A percentile compares a stretch with the other conserved stretches of the same genome.
phyloP scores from a whole-genome alignment of 495 filamentous ascomycete genomes.

The Aspergillus cavernicola region DNA sequence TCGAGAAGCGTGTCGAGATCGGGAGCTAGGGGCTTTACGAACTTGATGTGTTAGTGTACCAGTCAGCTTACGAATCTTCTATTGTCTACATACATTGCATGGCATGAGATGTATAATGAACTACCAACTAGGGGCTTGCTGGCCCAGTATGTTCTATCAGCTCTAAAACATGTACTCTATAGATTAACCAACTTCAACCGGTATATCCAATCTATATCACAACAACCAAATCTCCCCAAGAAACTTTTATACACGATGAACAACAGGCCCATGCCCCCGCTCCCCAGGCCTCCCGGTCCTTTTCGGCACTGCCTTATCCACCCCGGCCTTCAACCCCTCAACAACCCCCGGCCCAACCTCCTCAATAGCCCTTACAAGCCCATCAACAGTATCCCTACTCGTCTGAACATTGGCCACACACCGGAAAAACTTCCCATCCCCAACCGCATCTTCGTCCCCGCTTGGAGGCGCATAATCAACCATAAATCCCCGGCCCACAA shows the following conservation, averaged over 20 bases:
- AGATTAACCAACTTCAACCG: background rate
- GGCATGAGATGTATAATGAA: too few species aligned
- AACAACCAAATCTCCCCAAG: background rate
- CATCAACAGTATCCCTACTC: constrained; percentile 67
- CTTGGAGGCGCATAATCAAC: constrained; percentile 81
- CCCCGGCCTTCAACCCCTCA: constrained; percentile 25
- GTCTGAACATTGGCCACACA: constrained; percentile 84
- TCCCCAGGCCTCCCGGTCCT: constrained; percentile 29
- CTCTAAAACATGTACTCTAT: background rate
- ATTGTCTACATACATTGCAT: background rate
- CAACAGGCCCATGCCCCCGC: constrained; percentile 35
- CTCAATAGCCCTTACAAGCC: constrained; percentile 68
- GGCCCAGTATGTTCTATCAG: too few species aligned
- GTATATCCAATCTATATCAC: background rate
- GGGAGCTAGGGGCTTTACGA: constrained; percentile 24
- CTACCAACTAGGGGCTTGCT: too few species aligned
- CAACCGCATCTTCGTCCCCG: constrained; percentile 46
- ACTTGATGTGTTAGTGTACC: background rate
- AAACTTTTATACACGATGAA: constrained; percentile 16
- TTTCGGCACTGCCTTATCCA: constrained; percentile 14
- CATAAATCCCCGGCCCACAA: constrained; percentile 82
- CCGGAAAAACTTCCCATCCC: constrained; percentile 76
- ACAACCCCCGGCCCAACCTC: constrained; percentile 55
- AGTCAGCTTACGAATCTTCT: background rate
- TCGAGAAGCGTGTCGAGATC: constrained; percentile 75